Base-by-base conservation (phyloP, 1,284 basidiomycete genomes). In the Agaricales sp. region DNA sequence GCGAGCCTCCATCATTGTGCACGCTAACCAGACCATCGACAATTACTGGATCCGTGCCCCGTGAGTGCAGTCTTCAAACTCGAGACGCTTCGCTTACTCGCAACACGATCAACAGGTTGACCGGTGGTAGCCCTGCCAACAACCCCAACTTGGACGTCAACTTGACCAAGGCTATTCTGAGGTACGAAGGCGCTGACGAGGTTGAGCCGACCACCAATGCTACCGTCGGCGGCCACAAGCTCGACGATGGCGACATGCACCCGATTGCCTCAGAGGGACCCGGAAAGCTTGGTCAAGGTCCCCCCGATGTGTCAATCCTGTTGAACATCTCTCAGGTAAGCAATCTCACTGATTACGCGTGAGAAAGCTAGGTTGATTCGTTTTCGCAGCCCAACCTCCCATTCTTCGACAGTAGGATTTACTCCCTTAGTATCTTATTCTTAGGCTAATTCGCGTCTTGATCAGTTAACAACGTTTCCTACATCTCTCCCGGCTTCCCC, bases 181-280 rank as follows among this genome's bases (percentile, higher is more conserved):
- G 70, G 18, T 77, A 78, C 55, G 57, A 54, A 0, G 72, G 69
- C 14, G 74, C 74, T 0, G 51, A 60, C 0, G 53, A 53, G 12
- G 55, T 35, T 3, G 69, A 73, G 25, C 72, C 71, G 4, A 67
- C 61, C 8, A 65, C 67, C 20, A 61, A 51, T n/a, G 55, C 63
- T 11, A 19, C 8, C 13, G 54, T 57, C 2, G 52, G 51, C 3
- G 58, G 58, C 11, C 47, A 51, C 20, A 62, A 62, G 47, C 52
- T 62, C 35, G 52, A 64, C 43, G 64, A 68, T n/a, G 53, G 57
- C 23, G 53, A 62, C 23, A 63, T 69, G 60, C 62, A 66, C 63
- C 65, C 66, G 2, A 64, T 67, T 43, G 58, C 61, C 6, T 47
- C 51, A 14, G 63, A 62, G 45, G 49, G 52, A 20, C 63, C 64